Base-by-base conservation (phyloP, 192 early-diverging fungal species). In the Dimargaris xerosporica region DNA sequence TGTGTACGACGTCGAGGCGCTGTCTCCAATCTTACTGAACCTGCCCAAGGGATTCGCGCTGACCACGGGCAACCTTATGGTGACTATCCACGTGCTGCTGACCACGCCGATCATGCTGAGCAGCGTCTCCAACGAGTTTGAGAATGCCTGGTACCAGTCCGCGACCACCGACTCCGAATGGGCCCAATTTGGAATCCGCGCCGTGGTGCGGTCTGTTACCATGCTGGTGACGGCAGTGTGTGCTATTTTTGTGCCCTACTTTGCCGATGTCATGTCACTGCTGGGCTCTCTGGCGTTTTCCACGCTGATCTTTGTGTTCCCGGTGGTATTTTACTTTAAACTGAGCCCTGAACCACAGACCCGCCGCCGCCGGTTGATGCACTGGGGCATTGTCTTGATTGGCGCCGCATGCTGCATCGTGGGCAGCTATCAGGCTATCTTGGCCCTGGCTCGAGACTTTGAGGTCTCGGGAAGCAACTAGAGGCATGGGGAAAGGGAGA, bases 31-130 rank as follows among this genome's bases (percentile, higher is more conserved):
- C 44, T 77, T 82, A 41, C 61, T 68, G 25, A 80, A 73, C 58
- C 72, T 88, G 28, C 80, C 83, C 19, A 58, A 61, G 10, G 82
- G 83, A 55, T 56, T 58, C 28, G 62, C 70, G 15, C 53, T 71
- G 21, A 83, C 68, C 21, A 65, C 78, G 23, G 71, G 77, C 3
- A 80, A 81, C 45, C 67, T 77, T 21, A 72, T 81, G 59, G 84
- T 88, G 41, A 80, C 83, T 6, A 63, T 74, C 44, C 86, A 88
- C 61, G 83, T 88, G 6, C 62, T 86, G 17, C 62, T 83, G 23
- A 84, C 86, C 3, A 73, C 80, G 25, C 86, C 86, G 5, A 73
- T 88, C 41, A 60, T 84, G 44, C 60, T 85, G 63, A 87, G 78
- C 0, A 79, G 80, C n/a, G 79, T 85, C 47, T 70, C 82, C 4